phyloP scores from a whole-genome alignment of 495 filamentous ascomycete species.

The Xylaria cubensis region DNA sequence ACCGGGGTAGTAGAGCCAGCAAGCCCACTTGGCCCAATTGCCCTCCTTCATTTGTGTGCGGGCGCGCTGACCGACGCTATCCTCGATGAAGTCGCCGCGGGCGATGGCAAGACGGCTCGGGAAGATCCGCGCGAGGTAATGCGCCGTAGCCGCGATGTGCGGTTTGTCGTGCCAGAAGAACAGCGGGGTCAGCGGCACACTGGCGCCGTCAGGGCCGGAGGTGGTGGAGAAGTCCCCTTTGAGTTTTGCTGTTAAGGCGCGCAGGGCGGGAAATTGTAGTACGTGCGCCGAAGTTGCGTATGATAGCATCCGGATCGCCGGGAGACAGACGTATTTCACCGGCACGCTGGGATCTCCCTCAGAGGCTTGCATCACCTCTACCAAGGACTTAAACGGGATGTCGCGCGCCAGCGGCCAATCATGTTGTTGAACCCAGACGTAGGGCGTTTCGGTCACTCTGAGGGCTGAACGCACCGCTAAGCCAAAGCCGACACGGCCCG shows the following conservation, averaged over 20 bases:
- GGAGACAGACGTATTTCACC: slow-evolving; percentile 50
- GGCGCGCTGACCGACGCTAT: slow-evolving; percentile 53
- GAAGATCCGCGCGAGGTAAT: slow-evolving; percentile 53
- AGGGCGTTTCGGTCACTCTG: slow-evolving; percentile 48
- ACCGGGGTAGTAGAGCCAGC: slow-evolving; percentile 55
- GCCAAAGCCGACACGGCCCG: slow-evolving; percentile 52
- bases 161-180: slow-evolving; percentile 61
- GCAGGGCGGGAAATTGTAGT: slow-evolving; percentile 43
- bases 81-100: slow-evolving; percentile 56
- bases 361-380: slow-evolving; percentile 48
- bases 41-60: slow-evolving; percentile 56
- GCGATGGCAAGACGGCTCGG: slow-evolving; percentile 47
- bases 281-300: slow-evolving; percentile 53
- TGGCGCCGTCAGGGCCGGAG: slow-evolving; percentile 9
- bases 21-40: slow-evolving; percentile 53
- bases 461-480: slow-evolving; percentile 53
- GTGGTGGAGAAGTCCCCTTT: slow-evolving; percentile 41
- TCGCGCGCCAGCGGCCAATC: slow-evolving; percentile 52
- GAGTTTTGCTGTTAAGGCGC: slow-evolving; percentile 45
- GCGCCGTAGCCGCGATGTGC: slow-evolving; percentile 50
- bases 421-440: slow-evolving; percentile 59
- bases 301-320: slow-evolving; percentile 50
- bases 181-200: slow-evolving; percentile 52
- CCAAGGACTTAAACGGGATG: slow-evolving; percentile 45
- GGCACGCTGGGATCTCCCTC: slow-evolving; percentile 32